These are phyloP conservation scores for Fusarium oxysporum DNA, from an alignment of 2,329 filamentous ascomycete genomes.

Conservation along the genomic window DNA sequence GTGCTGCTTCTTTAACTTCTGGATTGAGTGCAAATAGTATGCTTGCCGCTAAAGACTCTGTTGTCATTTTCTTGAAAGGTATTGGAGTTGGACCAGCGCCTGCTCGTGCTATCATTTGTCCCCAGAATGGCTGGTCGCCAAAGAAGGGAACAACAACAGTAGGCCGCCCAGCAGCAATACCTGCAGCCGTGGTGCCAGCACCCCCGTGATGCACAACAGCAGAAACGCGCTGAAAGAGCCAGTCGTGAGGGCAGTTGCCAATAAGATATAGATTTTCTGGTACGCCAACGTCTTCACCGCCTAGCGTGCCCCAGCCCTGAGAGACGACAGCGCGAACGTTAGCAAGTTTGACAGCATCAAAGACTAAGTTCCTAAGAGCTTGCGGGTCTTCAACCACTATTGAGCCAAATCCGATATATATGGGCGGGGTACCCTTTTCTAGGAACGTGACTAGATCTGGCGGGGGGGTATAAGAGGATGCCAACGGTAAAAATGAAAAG, in stretches of 20 bases:
- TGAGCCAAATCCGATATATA: slow-evolving; percentile 75
- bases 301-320: slow-evolving; percentile 73
- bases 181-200: slow-evolving; percentile 73
- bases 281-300: slow-evolving; percentile 52
- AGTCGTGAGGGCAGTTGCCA: slow-evolving; percentile 73
- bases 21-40: slow-evolving; percentile 65
- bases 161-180: slow-evolving; percentile 68
- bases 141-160: slow-evolving; percentile 76
- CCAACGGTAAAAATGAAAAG: slow-evolving; percentile 69
- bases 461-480: slow-evolving; percentile 64
- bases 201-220: slow-evolving; percentile 74
- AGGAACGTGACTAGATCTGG: slow-evolving; percentile 66
- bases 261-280: slow-evolving; percentile 68
- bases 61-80: slow-evolving; percentile 67
- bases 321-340: slow-evolving; percentile 71
- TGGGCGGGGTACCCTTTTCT: slow-evolving; percentile 65
- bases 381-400: slow-evolving; percentile 74
- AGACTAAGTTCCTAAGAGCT: slow-evolving; percentile 66
- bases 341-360: slow-evolving; percentile 65
- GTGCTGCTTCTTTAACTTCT: slow-evolving; percentile 52
- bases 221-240: slow-evolving; percentile 70
- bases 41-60: slow-evolving; percentile 64
- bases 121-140: slow-evolving; percentile 75
- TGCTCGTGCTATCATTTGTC: slow-evolving; percentile 70
- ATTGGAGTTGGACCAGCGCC: slow-evolving; percentile 70